These are phyloP conservation scores for Saksenaea vasiformis DNA, from an alignment of 371 early-diverging fungal genomes.

Conservation along the genomic window DNA sequence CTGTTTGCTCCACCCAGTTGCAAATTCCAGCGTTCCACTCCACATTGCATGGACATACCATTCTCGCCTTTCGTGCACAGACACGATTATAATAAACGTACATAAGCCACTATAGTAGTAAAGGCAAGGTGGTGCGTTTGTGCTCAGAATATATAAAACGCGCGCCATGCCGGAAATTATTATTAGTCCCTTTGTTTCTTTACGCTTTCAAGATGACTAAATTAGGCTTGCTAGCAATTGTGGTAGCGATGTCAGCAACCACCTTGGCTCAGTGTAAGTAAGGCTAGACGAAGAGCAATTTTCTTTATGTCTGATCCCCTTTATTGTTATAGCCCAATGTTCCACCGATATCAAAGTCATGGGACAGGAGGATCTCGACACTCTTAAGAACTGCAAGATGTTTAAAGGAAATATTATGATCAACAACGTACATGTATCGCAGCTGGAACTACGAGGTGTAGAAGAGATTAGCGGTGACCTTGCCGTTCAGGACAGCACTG, in stretches of 20 bases:
- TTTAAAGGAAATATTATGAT: conserved; percentile 53
- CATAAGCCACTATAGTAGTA: not conserved
- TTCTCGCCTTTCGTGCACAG: conserved; percentile 4
- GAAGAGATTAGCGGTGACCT: conserved; percentile 47
- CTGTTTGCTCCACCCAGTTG: not conserved
- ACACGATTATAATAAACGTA: not conserved
- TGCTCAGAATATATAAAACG: not conserved
- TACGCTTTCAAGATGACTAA: not conserved
- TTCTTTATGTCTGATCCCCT: not conserved
- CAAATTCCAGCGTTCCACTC: conserved; percentile 5
- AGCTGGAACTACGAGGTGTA: conserved; percentile 38
- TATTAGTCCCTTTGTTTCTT: not conserved
- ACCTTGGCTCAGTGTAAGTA: conserved; percentile 1
- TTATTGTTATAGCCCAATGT: conserved; percentile 13
- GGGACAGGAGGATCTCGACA: conserved; percentile 50
- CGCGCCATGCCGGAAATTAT: not conserved
- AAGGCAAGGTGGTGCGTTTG: not conserved
- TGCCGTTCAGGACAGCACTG: conserved; percentile 36
- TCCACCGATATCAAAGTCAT: conserved; percentile 25
- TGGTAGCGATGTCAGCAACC: not conserved
- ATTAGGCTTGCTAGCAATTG: not conserved
- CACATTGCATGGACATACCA: conserved; percentile 1
- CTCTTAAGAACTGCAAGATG: conserved; percentile 42
- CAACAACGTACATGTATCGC: conserved; percentile 18
- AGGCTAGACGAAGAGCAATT: not conserved